Conservation (phyloP, 148 eudicot genomes). For the Camellia sinensis region DNA sequence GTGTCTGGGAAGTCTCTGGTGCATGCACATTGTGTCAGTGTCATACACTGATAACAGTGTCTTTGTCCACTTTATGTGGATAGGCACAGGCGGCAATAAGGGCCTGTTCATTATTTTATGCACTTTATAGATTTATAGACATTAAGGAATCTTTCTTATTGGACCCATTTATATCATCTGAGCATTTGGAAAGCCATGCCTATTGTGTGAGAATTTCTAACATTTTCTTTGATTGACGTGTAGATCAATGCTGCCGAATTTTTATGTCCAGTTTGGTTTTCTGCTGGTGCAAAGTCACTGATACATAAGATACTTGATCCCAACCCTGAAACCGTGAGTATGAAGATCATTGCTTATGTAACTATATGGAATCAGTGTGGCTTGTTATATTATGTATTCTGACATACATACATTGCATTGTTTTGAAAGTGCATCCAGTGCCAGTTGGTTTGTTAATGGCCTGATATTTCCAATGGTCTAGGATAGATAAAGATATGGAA, state of each 20-base stretch:
- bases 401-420: not conserved
- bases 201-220: constrained; percentile 11
- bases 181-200: not conserved
- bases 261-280: constrained; percentile 85
- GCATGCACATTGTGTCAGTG: no score
- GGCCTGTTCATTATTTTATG: no score
- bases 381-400: not conserved
- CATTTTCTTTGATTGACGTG: constrained; percentile 21
- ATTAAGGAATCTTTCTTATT: not conserved
- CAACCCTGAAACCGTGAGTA: constrained; percentile 84
- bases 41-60: no score
- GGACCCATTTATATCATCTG: not conserved
- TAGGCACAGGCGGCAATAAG: no score
- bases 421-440: not conserved
- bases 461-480: not conserved
- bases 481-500: no score
- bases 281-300: constrained; percentile 63
- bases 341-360: not conserved
- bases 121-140: no score
- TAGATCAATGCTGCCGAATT: constrained; percentile 79
- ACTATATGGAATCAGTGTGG: not conserved
- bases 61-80: no score
- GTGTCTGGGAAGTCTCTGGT: no score
- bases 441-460: constrained; percentile 5
- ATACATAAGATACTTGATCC: constrained; percentile 87